phyloP scores from a whole-genome alignment of 2,329 filamentous ascomycete species.

The Aspergillus versicolor region DNA sequence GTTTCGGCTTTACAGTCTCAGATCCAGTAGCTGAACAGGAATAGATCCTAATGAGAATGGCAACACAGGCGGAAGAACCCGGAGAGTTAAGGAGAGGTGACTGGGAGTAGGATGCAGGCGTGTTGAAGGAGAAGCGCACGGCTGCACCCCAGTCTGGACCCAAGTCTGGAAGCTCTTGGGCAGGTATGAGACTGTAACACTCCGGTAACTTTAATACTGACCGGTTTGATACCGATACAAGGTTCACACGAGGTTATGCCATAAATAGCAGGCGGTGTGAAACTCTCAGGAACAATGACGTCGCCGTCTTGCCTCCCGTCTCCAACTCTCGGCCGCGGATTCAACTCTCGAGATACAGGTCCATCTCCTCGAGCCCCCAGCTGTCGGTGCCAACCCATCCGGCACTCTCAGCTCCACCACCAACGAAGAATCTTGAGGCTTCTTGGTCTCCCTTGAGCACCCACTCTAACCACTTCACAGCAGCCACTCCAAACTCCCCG shows the following conservation, averaged over 20 bases:
- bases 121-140: neutral
- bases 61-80: neutral
- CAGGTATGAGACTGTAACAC: neutral
- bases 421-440: neutral
- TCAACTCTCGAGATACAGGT: neutral
- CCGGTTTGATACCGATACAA: neutral
- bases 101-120: neutral
- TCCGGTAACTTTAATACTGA: neutral
- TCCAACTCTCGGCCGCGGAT: neutral
- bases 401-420: conserved; percentile 1
- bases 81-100: neutral
- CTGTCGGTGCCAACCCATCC: conserved; percentile 1
- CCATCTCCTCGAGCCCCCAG: neutral
- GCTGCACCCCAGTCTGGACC: neutral
- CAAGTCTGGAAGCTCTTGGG: no score
- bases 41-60: neutral
- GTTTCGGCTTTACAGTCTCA: neutral
- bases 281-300: conserved; percentile 1
- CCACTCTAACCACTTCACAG: conserved; percentile 6
- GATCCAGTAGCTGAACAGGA: neutral
- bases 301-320: neutral
- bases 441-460: neutral
- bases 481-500: conserved; percentile 5
- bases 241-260: conserved; percentile 2
- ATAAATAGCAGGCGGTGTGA: conserved; percentile 1